phyloP scores from a whole-genome alignment of 1,284 basidiomycete genomes.

The Mycosarcoma mackinlayi region DNA sequence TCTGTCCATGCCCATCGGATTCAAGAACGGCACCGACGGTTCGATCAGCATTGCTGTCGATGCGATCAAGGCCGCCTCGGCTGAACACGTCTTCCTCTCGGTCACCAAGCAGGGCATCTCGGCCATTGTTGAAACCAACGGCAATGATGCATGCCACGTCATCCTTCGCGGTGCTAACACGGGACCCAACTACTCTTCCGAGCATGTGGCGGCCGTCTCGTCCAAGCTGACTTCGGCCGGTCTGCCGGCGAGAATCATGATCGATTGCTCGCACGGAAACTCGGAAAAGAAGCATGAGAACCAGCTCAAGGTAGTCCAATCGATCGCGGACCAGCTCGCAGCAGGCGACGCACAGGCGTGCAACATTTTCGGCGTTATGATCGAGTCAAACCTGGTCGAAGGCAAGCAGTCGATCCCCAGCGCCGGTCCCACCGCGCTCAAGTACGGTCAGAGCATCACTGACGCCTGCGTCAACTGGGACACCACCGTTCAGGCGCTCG shows the following conservation, averaged over 20 bases:
- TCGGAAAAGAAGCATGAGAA: conserved; percentile 74
- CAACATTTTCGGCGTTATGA: conserved; percentile 95
- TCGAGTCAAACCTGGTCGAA: conserved; percentile 89
- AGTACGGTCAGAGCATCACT: conserved; percentile 63
- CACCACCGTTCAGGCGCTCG: conserved; percentile 59
- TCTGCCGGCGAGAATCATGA: conserved; percentile 66
- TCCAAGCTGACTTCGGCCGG: conserved; percentile 51
- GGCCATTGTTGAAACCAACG: conserved; percentile 67
- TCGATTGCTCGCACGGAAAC: conserved; percentile 86
- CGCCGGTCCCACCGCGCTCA: conserved; percentile 52
- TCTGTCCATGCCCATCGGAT: conserved; percentile 87
- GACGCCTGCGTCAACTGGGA: conserved; percentile 66
- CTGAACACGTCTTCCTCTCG: conserved; percentile 97
- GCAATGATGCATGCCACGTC: conserved; percentile 67
- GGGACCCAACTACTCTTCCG: conserved; percentile 63
- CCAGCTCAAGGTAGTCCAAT: conserved; percentile 72
- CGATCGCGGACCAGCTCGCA: conserved; percentile 70
- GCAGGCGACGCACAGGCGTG: conserved; percentile 38
- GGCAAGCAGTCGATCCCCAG: conserved; percentile 64
- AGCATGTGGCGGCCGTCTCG: conserved; percentile 52
- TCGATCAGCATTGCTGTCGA: conserved; percentile 78
- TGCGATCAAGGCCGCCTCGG: conserved; percentile 90
- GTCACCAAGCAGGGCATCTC: conserved; percentile 86
- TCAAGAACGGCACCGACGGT: conserved; percentile 73
- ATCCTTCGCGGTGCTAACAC: conserved; percentile 67